Evolutionary conservation across 2,329 filamentous ascomycete species (phyloP), one percentile per base, ranked within the genome.

Genomic region (Fusarium palustre): DNA sequence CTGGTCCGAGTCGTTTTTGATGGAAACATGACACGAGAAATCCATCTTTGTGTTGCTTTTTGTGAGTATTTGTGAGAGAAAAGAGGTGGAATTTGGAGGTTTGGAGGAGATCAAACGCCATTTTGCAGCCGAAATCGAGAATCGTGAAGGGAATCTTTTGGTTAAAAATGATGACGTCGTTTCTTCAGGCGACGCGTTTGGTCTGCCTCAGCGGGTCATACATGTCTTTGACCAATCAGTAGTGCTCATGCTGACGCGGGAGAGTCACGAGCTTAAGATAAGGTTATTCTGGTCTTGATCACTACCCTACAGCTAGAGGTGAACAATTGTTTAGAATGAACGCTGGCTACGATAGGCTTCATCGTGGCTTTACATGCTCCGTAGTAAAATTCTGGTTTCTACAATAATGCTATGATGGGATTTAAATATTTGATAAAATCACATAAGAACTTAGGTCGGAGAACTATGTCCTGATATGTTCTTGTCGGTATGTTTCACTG

Each of bases 11-110:
- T 62, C 49, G 36, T 66, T 66, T 28, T 15, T 66, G 28, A 66
- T 45, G 1, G 13, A 33, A 22, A 66, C 62, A 24, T 66, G 63
- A 33, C 64, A 66, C 13, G 64, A 66, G 31, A 66, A 66, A 7
- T 66, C 60, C 64, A 66, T n/a, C n/a, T n/a, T n/a, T n/a, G n/a
- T 25, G 4, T 11, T 0, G 7, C 22, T 10, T 18, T 13, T 3
- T 31, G 4, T 3, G 6, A 7, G 12, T n/a, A 20, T 1, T 15
- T 20, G 3, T 13, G 7, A 13, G 7, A 13, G 9, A 16, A 38
- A 3, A n/a, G 18, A 31, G 11, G 16, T 5, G 5, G 3, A 22
- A 6, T 22, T 41, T 11, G 1, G 15, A 33, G 6, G 30, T 31
- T 20, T 15, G 38, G 13, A 3, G 16, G 31, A 25, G 31, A 36